Evolutionary conservation across 1,139 yeast species (phyloP).

Genomic region (Sugiyamaella castrensis): DNA sequence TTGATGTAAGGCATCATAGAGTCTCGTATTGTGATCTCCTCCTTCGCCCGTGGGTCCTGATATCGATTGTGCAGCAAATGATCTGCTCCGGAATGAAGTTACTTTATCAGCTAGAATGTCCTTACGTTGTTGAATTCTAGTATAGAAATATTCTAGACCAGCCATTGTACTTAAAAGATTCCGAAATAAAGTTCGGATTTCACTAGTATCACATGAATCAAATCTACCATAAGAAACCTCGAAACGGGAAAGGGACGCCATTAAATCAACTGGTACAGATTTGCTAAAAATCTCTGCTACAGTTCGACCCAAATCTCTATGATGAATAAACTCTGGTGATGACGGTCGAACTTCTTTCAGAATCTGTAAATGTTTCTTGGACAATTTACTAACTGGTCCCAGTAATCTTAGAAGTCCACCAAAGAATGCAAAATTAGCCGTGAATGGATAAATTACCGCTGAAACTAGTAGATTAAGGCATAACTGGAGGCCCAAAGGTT

Average conservation of each 20-base stretch:
- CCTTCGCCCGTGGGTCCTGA: neutral
- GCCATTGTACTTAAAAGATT: constrained; percentile 20
- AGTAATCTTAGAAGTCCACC: constrained; percentile 20
- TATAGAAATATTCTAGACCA: constrained; percentile 22
- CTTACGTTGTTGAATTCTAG: constrained; percentile 21
- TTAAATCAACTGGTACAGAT: constrained; percentile 24
- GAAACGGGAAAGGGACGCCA: constrained; percentile 22
- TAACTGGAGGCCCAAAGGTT: constrained; percentile 31
- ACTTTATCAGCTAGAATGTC: constrained; percentile 15
- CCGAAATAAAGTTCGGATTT: constrained; percentile 16
- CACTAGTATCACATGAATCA: constrained; percentile 26
- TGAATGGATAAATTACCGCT: constrained; percentile 29
- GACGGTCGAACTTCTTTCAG: constrained; percentile 22
- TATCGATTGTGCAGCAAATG: neutral
- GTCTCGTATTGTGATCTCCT: constrained; percentile 3
- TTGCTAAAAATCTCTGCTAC: constrained; percentile 13
- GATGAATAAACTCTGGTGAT: constrained; percentile 15
- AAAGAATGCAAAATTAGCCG: constrained; percentile 29
- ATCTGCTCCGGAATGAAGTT: constrained; percentile 8
- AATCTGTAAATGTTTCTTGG: constrained; percentile 20
- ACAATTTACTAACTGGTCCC: constrained; percentile 14
- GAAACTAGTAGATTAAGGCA: constrained; percentile 25
- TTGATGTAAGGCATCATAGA: constrained; percentile 20
- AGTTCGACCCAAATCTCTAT: constrained; percentile 15
- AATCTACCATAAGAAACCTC: constrained; percentile 30